A percentile compares a stretch with the other conserved stretches of the same genome.
Evolutionary conservation across 1,284 basidiomycete species (phyloP).

Genomic region (Ceratobasidium sp.): DNA sequence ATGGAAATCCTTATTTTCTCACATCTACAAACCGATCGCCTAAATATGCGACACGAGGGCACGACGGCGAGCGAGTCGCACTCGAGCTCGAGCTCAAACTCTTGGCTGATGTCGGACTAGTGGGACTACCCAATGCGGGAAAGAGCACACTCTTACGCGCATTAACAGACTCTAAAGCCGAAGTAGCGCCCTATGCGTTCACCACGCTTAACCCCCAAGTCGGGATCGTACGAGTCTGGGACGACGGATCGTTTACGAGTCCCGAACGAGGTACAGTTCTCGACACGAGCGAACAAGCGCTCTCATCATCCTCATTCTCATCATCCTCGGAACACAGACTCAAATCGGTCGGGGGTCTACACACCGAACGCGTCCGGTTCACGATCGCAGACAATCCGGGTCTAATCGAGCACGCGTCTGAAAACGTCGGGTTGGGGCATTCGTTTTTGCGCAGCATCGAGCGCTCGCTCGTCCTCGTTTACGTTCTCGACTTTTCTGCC

Average conservation of each 20-base stretch:
- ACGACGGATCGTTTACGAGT: conserved; percentile 79
- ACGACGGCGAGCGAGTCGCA: conserved; percentile 80
- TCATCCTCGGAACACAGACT: conserved; percentile 34
- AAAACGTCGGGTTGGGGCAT: conserved; percentile 92
- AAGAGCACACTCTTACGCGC: conserved; percentile 91
- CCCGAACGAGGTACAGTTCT: conserved; percentile 66
- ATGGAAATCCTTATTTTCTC: conserved; percentile 90
- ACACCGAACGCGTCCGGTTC: conserved; percentile 78
- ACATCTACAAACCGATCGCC: conserved; percentile 73
- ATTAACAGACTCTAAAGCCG: conserved; percentile 85
- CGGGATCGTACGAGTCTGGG: conserved; percentile 87
- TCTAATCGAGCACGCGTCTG: conserved; percentile 82
- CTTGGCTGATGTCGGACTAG: conserved; percentile 91
- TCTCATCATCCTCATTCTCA: conserved; percentile 41
- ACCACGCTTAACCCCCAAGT: conserved; percentile 95
- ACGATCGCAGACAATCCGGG: conserved; percentile 98
- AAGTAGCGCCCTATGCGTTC: conserved; percentile 92
- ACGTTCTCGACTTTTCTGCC: conserved; percentile 86
- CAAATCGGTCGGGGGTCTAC: conserved; percentile 20
- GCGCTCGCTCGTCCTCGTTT: conserved; percentile 86
- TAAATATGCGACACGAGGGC: conserved; percentile 82
- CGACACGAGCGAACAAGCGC: conserved; percentile 59
- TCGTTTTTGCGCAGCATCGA: conserved; percentile 94
- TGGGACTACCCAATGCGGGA: conserved; percentile 94
- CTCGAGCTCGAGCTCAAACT: conserved; percentile 94